Evolutionary conservation across 768 basidiomycete species (phyloP), one percentile per base, ranked within the genome.

Genomic region (Sporobolomyces phaffii): DNA sequence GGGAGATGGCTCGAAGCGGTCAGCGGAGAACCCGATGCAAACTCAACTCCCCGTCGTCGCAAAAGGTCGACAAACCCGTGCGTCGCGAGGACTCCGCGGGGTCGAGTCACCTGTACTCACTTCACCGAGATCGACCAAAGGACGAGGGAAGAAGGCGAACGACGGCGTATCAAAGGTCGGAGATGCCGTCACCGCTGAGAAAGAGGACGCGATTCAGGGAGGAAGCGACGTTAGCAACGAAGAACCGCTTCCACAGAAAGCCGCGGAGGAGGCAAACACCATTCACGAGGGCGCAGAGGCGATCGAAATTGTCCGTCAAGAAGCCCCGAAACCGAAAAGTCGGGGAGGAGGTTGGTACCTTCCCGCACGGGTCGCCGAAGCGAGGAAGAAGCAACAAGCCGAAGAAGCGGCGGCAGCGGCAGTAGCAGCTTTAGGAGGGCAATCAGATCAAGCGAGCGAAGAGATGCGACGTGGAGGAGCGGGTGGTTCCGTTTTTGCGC

Each of bases 271-370:
- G 6, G 45, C 38, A 10, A 26, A 3, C 28, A 43, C 38, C 26
- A 33, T 6, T 13, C 5, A 5, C n/a, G 60, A 51, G 38, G 38
- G 38, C 38, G 38, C 9, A 41, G 40, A 57, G 10, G 17, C 43
- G 20, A 44, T 41, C 40, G 31, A 31, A 11, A 52, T 50, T n/a
- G 50, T 58, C 22, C 56, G 56, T 18, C 56, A 53, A 29, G 61
- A 62, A 45, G 56, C 48, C 15, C 48, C 60, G 50, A 52, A 51
- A 49, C 49, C 24, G 20, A 48, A 65, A 47, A 50, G 64, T 38
- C 49, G 63, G 5, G 53, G 63, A 33, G 63, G 63, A 10, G 56
- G 63, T 14, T 64, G 63, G 63, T 64, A 64, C 48, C 7, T 43
- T 22, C 48, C 49, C 15, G 24, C 48, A 24, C 49, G 48, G 26